Evolutionary conservation across 352 stramenopile species (phyloP).

Genomic region (Globisporangium emineosum): DNA sequence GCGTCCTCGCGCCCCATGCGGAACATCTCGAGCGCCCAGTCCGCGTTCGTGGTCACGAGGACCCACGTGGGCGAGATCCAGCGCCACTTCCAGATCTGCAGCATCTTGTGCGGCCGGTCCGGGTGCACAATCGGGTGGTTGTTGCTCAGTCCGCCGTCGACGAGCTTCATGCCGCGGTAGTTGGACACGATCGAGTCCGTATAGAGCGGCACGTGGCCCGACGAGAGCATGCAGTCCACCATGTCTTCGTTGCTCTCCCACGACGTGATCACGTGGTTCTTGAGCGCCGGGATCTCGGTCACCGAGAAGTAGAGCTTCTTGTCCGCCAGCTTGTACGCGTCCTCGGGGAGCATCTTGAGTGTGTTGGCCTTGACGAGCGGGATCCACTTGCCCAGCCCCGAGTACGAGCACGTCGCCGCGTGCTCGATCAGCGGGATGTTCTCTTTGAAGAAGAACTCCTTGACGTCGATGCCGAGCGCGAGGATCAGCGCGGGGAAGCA

Average conservation of each 20-base stretch:
- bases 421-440: conserved; percentile 74
- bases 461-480: conserved; percentile 61
- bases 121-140: conserved; percentile 60
- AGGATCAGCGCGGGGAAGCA: conserved; percentile 72
- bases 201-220: conserved; percentile 69
- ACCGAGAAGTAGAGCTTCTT: conserved; percentile 79
- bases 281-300: conserved; percentile 58
- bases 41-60: conserved; percentile 68
- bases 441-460: conserved; percentile 83
- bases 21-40: conserved; percentile 74
- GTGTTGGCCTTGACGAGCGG: conserved; percentile 67
- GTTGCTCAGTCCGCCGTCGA: conserved; percentile 74
- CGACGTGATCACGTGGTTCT: conserved; percentile 70
- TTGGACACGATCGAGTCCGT: conserved; percentile 54
- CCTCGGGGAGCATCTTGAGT: conserved; percentile 51
- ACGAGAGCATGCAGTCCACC: conserved; percentile 80
- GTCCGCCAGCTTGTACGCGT: conserved; percentile 60
- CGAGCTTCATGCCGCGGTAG: conserved; percentile 71
- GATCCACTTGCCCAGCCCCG: conserved; percentile 74
- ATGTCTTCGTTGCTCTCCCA: conserved; percentile 82
- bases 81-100: conserved; percentile 85
- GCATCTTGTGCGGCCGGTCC: conserved; percentile 60
- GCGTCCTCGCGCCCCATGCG: conserved; percentile 75
- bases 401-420: conserved; percentile 50
- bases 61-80: conserved; percentile 76